phyloP scores from a whole-genome alignment of 225 moss, liverwort and hornwort genomes.

The Pseudoscleropodium purum region DNA sequence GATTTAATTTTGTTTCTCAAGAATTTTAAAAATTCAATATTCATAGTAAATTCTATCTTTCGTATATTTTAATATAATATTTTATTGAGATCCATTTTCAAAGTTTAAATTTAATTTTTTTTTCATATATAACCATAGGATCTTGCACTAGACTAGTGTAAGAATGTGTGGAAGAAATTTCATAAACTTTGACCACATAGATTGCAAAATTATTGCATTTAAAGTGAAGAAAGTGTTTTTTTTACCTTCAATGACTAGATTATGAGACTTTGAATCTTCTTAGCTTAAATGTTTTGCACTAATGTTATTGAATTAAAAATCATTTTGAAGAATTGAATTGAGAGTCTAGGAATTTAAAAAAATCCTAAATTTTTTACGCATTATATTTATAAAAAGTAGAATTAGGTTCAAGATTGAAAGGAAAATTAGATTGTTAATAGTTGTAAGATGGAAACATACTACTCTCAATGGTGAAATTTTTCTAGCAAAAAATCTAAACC shows the following conservation, averaged over 20 bases:
- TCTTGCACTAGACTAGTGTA: background rate
- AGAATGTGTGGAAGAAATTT: too few relatives aligned
- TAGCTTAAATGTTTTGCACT: background rate
- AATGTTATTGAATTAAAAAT: too few relatives aligned
- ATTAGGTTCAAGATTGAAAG: background rate
- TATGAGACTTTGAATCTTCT: background rate
- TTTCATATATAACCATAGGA: background rate
- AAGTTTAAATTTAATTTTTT: background rate
- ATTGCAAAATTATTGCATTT: background rate
- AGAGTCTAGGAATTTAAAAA: background rate
- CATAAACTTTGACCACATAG: too few relatives aligned
- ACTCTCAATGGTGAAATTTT: too few relatives aligned
- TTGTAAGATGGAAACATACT: too few relatives aligned
- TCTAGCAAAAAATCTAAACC: too few relatives aligned
- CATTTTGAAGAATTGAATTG: background rate
- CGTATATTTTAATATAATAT: background rate
- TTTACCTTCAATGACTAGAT: background rate
- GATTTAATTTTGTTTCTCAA: background rate
- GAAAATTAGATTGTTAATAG: background rate
- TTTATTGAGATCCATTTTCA: too few relatives aligned
- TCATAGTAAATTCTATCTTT: background rate
- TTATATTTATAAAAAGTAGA: background rate
- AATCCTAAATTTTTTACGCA: background rate
- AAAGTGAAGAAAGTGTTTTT: background rate
- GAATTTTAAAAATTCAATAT: background rate